A percentile compares a stretch with the other conserved stretches of the same genome.
Conservation (phyloP, 192 early-diverging fungal genomes). For the Coemansia sp. region DNA sequence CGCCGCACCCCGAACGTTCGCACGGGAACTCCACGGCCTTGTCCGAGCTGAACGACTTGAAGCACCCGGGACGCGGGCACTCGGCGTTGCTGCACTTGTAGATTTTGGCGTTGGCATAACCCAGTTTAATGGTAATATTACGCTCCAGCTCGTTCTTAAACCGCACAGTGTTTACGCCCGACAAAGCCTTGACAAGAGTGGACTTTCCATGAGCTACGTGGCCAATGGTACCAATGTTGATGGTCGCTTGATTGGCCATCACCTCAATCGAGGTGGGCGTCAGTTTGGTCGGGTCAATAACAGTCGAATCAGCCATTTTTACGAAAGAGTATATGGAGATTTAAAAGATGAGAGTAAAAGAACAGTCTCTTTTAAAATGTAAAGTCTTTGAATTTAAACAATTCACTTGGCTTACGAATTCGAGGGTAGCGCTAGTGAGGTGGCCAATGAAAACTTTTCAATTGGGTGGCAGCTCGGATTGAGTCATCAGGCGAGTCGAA, state of each 20-base stretch:
- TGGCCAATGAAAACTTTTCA: conserved; percentile 4
- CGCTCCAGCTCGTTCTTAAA: conserved; percentile 98
- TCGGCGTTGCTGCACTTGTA: conserved; percentile 94
- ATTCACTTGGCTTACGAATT: background rate
- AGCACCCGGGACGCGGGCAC: conserved; percentile 96
- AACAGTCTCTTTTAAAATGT: background rate
- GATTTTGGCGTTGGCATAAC: conserved; percentile 99
- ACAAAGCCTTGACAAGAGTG: conserved; percentile 97
- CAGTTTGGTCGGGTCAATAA: conserved; percentile 38
- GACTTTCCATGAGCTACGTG: conserved; percentile 99
- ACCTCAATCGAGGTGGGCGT: conserved; percentile 74
- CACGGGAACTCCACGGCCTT: conserved; percentile 88
- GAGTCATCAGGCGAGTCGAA: background rate
- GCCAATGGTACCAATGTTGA: conserved; percentile 99
- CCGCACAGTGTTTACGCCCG: conserved; percentile 95
- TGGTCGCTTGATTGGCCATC: conserved; percentile 96
- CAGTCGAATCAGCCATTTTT: background rate
- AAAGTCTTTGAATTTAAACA: too few species aligned
- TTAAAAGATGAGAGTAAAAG: background rate
- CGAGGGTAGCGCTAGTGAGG: background rate
- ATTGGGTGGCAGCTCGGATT: background rate
- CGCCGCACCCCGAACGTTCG: conserved; percentile 80
- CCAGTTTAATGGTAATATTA: conserved; percentile 99
- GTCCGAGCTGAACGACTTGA: conserved; percentile 79
- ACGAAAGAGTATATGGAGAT: background rate